Evolutionary conservation across 805 yeast species (phyloP).

Genomic region (Kurtzmaniella cleridarum): DNA sequence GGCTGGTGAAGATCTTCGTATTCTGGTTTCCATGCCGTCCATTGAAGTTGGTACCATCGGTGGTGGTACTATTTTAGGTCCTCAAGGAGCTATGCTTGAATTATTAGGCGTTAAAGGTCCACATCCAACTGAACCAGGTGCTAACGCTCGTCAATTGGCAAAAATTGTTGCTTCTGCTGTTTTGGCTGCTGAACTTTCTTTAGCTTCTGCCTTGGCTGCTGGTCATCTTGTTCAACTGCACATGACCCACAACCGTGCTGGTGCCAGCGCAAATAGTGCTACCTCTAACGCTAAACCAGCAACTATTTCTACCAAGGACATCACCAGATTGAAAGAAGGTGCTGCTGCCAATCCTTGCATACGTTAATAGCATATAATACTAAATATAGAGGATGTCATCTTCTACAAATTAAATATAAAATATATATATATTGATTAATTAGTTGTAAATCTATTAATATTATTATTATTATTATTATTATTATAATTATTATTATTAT

Average conservation of each 20-base stretch:
- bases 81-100: conserved; percentile 95
- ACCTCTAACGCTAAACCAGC: conserved; percentile 18
- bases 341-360: conserved; percentile 58
- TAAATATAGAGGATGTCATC: not conserved
- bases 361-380: conserved; percentile 42
- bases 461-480: too few relatives aligned
- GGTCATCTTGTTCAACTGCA: conserved; percentile 98
- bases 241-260: conserved; percentile 88
- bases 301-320: conserved; percentile 14
- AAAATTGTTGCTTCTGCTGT: conserved; percentile 91
- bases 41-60: conserved; percentile 99
- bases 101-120: conserved; percentile 94
- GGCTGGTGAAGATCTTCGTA: conserved; percentile 69
- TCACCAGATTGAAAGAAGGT: conserved; percentile 58
- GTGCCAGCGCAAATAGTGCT: conserved; percentile 32
- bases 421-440: too few relatives aligned
- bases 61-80: conserved; percentile 96
- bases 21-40: conserved; percentile 98
- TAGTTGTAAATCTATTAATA: too few relatives aligned
- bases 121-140: conserved; percentile 88
- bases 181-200: conserved; percentile 90
- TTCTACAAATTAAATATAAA: too few relatives aligned
- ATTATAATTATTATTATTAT: too few relatives aligned
- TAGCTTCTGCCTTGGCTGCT: conserved; percentile 95
- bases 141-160: conserved; percentile 90